Evolutionary conservation across 1,139 yeast genomes (phyloP), one percentile per base, ranked within the genome.

Genomic region (Candida labiduridarum): DNA sequence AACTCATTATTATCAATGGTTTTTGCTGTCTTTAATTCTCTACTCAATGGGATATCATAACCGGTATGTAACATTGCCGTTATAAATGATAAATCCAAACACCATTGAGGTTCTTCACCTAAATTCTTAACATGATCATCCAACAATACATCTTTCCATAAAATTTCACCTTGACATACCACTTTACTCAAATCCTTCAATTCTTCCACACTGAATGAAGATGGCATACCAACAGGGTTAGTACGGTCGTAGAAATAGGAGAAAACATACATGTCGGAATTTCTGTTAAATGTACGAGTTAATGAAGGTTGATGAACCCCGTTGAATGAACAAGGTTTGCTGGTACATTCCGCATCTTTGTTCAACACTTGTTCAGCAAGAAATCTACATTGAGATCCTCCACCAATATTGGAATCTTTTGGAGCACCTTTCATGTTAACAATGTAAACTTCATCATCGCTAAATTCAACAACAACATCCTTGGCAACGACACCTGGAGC

Each of bases 231-330:
- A 57, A 94, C 78, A 44, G 98, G 97, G 65, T 79, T 84, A 41
- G 97, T 89, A 65, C 96, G 83, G 70, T 94, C 99, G 71, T 91
- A 94, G 72, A 94, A 94, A 76, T 84, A 94, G 11, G 98, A 92
- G 70, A 95, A 91, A 36, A 92, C 85, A 69, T 78, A 94, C 81
- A 94, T 80, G 62, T 92, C 97, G 40, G 83, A 80, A 43, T 82
- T 69, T 48, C 74, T 76, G 50, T 82, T 79, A 78, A 94, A 92
- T 12, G 96, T 82, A 56, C 79, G 83, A 44, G 84, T 82, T 59
- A 94, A 76, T 3, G 96, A 87, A 6, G 99, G 99, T 74, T 94
- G 99, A 67, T 94, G 96, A 48, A 91, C 87, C 61, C 99, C 99
- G 64, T 92, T 90, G 79, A 94, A 94, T 1, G 98, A 89, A 70